phyloP scores from a whole-genome alignment of 768 basidiomycete genomes.

The Boletus subcaerulescens region DNA sequence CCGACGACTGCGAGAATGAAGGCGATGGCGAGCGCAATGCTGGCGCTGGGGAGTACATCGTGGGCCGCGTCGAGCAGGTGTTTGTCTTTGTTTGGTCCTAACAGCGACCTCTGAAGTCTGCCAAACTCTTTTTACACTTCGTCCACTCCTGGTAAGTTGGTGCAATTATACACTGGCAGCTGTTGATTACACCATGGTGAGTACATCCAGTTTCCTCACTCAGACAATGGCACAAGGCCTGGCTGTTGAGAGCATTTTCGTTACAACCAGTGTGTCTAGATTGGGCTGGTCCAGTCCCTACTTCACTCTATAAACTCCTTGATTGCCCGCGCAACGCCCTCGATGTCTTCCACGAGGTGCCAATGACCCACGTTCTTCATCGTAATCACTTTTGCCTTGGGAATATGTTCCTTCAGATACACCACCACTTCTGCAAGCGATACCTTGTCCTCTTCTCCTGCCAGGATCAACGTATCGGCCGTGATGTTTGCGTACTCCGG shows the following conservation, averaged over 20 bases:
- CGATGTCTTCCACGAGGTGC: constrained; percentile 7
- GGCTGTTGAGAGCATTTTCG: no score
- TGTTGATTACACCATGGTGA: no score
- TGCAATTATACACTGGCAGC: no score
- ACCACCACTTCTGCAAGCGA: background rate
- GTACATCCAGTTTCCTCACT: no score
- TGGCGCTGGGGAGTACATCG: constrained; percentile 37
- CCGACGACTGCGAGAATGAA: constrained; percentile 35
- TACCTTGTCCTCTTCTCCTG: background rate
- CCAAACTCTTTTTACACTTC: background rate
- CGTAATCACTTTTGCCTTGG: background rate
- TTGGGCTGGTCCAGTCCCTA: no score
- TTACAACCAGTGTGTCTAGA: background rate
- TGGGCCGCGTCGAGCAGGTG: constrained; percentile 17
- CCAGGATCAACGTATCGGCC: constrained; percentile 4
- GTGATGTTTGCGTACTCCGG: background rate
- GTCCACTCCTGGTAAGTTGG: no score
- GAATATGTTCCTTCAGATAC: constrained; percentile 3
- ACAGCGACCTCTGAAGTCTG: no score
- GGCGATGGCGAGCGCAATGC: constrained; percentile 42
- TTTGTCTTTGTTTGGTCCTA: constrained; percentile 20
- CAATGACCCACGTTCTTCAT: constrained; percentile 1
- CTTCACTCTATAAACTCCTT: background rate
- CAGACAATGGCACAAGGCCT: no score
- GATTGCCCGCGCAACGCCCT: background rate